Percentiles rank a stretch among this genome's conserved stretches.
These are phyloP conservation scores for Dothistroma septosporum DNA, from an alignment of 2,329 filamentous ascomycete species.

Conservation along the genomic window DNA sequence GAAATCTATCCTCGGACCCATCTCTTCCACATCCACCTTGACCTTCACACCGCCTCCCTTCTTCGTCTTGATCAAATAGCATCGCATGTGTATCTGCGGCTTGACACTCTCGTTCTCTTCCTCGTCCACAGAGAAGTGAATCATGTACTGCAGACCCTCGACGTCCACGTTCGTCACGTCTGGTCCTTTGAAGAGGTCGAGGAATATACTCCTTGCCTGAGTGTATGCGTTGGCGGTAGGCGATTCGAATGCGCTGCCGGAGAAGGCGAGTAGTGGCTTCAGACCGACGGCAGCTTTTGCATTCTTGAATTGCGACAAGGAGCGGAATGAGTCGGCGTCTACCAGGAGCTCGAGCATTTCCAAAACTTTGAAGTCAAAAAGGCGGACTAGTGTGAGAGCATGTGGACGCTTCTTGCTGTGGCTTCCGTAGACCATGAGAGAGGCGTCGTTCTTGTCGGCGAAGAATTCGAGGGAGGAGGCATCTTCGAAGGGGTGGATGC, in stretches of 20 bases:
- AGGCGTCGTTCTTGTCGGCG: slow-evolving; percentile 91
- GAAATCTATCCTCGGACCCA: slow-evolving; percentile 91
- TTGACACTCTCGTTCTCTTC: slow-evolving; percentile 42
- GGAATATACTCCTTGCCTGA: slow-evolving; percentile 77
- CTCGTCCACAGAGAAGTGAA: slow-evolving; percentile 71
- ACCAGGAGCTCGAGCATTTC: slow-evolving; percentile 94
- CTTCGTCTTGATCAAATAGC: slow-evolving; percentile 83
- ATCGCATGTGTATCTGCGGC: slow-evolving; percentile 60
- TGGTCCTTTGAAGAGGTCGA: slow-evolving; percentile 88
- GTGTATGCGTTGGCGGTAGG: slow-evolving; percentile 75
- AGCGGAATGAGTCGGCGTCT: slow-evolving; percentile 67
- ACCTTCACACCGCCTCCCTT: slow-evolving; percentile 76
- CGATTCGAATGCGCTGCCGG: slow-evolving; percentile 81
- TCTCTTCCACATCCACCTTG: slow-evolving; percentile 88
- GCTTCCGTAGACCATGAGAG: slow-evolving; percentile 75
- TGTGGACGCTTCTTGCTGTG: slow-evolving; percentile 95
- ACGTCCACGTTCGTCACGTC: slow-evolving; percentile 81
- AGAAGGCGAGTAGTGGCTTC: slow-evolving; percentile 87
- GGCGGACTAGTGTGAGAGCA: slow-evolving; percentile 74
- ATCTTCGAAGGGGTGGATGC: slow-evolving; percentile 91
- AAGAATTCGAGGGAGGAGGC: slow-evolving; percentile 87
- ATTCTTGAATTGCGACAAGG: slow-evolving; percentile 68
- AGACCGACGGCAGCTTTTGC: slow-evolving; percentile 65
- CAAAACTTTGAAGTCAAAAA: slow-evolving; percentile 80
- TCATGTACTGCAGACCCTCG: slow-evolving; percentile 86